Conservation (phyloP, 1,139 yeast genomes). For the Nematodospora anomalae region DNA sequence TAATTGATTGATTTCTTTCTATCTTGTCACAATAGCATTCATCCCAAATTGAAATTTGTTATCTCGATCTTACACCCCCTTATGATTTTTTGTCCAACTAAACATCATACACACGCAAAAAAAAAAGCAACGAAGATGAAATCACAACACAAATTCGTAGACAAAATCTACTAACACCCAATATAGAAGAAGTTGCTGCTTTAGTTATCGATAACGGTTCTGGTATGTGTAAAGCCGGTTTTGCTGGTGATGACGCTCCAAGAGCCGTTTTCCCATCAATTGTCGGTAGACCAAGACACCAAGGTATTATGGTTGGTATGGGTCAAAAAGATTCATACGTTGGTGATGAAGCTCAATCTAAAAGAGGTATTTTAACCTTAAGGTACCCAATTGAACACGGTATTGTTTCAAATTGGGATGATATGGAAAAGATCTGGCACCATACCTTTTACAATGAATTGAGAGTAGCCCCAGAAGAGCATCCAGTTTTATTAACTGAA, state of each 20-base stretch:
- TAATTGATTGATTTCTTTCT: neutral
- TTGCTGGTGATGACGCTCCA: constrained; percentile 99
- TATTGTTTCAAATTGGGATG: constrained; percentile 99
- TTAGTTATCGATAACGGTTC: constrained; percentile 99
- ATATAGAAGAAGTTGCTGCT: constrained; percentile 54
- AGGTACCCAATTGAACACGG: constrained; percentile 99
- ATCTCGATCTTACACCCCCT: constrained; percentile 3
- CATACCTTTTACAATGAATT: constrained; percentile 97
- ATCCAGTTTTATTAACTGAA: constrained; percentile 96
- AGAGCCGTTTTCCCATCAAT: constrained; percentile 99
- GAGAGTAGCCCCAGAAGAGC: constrained; percentile 99
- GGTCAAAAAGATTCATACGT: constrained; percentile 99
- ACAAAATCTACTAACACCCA: constrained; percentile 24
- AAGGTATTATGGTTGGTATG: constrained; percentile 99
- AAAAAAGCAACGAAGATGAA: neutral
- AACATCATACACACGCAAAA: constrained; percentile 1
- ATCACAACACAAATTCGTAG: no score
- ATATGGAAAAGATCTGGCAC: constrained; percentile 99
- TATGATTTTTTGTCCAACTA: constrained; percentile 7
- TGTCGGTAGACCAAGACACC: constrained; percentile 99
- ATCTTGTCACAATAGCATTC: no score
- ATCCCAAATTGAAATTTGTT: no score
- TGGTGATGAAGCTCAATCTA: constrained; percentile 99
- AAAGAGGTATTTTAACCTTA: constrained; percentile 98
- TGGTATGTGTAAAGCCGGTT: constrained; percentile 99